These are phyloP conservation scores for Scheffersomyces stipitis DNA, from an alignment of 805 yeast genomes.

Conservation along the genomic window DNA sequence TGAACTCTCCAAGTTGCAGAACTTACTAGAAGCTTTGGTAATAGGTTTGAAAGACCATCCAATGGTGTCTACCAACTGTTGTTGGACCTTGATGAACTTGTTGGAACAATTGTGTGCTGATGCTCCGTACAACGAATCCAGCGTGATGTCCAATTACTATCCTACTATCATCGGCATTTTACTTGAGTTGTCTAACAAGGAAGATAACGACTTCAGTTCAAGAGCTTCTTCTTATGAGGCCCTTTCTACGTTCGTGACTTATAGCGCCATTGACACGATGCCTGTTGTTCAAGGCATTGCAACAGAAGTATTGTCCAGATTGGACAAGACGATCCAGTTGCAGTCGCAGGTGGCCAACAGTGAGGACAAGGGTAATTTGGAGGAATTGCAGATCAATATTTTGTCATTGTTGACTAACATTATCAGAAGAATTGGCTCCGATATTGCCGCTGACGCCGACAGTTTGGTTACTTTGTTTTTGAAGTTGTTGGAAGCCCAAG, in stretches of 20 bases:
- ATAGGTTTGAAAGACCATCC: slow-evolving; percentile 89
- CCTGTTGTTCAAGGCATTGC: slow-evolving; percentile 72
- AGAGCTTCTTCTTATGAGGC: slow-evolving; percentile 98
- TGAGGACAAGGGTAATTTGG: slow-evolving; percentile 77
- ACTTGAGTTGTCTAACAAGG: slow-evolving; percentile 63
- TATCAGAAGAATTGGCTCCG: slow-evolving; percentile 59
- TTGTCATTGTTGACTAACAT: slow-evolving; percentile 78
- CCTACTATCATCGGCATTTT: slow-evolving; percentile 67
- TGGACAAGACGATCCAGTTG: slow-evolving; percentile 66
- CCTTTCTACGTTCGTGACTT: slow-evolving; percentile 74
- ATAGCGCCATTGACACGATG: slow-evolving; percentile 68
- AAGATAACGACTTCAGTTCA: slow-evolving; percentile 82
- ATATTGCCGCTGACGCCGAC: slow-evolving; percentile 57
- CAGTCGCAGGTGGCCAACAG: slow-evolving; percentile 53
- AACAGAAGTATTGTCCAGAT: slow-evolving; percentile 65
- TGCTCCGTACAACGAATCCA: slow-evolving; percentile 48
- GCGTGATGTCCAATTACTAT: slow-evolving; percentile 75
- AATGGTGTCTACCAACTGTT: slow-evolving; percentile 92
- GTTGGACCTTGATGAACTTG: slow-evolving; percentile 94
- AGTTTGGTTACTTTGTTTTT: slow-evolving; percentile 80
- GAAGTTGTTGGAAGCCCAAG: slow-evolving; percentile 56
- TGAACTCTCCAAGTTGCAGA: slow-evolving; percentile 64
- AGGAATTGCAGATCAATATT: slow-evolving; percentile 83
- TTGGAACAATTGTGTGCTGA: slow-evolving; percentile 74
- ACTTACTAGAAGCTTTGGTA: slow-evolving; percentile 69